These are phyloP conservation scores for Trametopsis cervina DNA, from an alignment of 768 basidiomycete species.

Conservation along the genomic window DNA sequence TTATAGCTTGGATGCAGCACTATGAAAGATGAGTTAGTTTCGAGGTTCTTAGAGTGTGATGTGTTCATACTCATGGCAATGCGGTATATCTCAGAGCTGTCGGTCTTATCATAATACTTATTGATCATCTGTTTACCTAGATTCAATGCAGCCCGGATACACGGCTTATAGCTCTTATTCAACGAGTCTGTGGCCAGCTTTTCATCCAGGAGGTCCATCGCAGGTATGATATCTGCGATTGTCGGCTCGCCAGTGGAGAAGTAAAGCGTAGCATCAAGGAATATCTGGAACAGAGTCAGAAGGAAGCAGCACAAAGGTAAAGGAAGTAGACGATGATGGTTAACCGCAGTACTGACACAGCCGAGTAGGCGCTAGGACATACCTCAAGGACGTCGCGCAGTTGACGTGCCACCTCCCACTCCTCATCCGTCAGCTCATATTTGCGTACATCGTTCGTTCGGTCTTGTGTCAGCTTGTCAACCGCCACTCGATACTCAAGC, in stretches of 20 bases:
- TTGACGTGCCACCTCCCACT: slow-evolving; percentile 21
- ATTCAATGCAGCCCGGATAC: slow-evolving; percentile 18
- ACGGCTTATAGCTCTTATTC: slow-evolving; percentile 1
- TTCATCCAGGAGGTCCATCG: slow-evolving; percentile 21
- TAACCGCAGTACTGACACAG: neutral
- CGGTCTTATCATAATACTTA: slow-evolving; percentile 24
- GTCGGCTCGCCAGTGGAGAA: slow-evolving; percentile 19
- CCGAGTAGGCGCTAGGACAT: neutral
- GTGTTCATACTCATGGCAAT: slow-evolving; percentile 23
- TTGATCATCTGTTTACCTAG: slow-evolving; percentile 18
- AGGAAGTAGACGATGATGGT: too few relatives aligned
- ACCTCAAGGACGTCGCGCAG: slow-evolving; percentile 21
- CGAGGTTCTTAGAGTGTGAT: neutral
- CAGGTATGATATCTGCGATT: slow-evolving; percentile 25
- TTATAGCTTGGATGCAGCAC: slow-evolving; percentile 25
- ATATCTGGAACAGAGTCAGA: slow-evolving; percentile 13
- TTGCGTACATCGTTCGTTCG: slow-evolving; percentile 19
- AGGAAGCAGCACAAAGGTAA: neutral
- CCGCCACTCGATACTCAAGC: slow-evolving; percentile 20
- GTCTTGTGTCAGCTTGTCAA: slow-evolving; percentile 21
- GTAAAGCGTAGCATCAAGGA: slow-evolving; percentile 19
- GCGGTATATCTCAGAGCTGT: slow-evolving; percentile 20
- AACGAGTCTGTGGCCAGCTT: slow-evolving; percentile 15
- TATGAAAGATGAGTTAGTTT: slow-evolving; percentile 7
- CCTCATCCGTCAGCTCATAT: slow-evolving; percentile 8